These are phyloP conservation scores for Fusarium pseudoanthophilum DNA, from an alignment of 2,329 filamentous ascomycete genomes.

Conservation along the genomic window DNA sequence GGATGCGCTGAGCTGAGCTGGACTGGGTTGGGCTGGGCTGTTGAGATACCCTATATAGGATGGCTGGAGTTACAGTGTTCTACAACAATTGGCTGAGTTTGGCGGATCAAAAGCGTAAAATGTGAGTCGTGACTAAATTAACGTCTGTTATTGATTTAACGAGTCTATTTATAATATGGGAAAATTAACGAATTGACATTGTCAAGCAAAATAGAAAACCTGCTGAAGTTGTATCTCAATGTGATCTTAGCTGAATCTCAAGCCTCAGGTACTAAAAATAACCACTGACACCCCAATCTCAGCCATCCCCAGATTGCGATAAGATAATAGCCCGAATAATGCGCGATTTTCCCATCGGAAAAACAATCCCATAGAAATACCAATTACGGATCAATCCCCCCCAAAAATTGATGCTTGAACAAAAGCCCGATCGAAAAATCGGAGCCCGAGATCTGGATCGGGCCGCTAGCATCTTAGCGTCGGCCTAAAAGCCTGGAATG, in stretches of 20 bases:
- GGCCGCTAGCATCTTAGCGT: slow-evolving; percentile 8
- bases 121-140: accelerated
- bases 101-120: accelerated
- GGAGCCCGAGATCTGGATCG: slow-evolving; percentile 16
- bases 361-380: neutral
- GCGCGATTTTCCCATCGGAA: neutral
- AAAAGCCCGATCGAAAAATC: slow-evolving; percentile 2
- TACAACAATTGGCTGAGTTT: accelerated
- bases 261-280: neutral
- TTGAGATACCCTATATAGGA: neutral
- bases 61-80: accelerated
- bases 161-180: too few relatives aligned
- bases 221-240: neutral
- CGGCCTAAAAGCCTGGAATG: neutral
- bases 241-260: neutral
- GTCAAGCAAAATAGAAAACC: too few relatives aligned
- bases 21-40: accelerated
- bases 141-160: too few relatives aligned
- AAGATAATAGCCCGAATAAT: accelerated
- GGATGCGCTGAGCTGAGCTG: neutral
- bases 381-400: neutral
- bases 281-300: accelerated
- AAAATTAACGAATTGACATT: too few relatives aligned
- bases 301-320: neutral
- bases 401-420: neutral